Evolutionary conservation across 305 asterid species (phyloP), one percentile per base, ranked within the genome.

Genomic region (Plantago coronopus): DNA sequence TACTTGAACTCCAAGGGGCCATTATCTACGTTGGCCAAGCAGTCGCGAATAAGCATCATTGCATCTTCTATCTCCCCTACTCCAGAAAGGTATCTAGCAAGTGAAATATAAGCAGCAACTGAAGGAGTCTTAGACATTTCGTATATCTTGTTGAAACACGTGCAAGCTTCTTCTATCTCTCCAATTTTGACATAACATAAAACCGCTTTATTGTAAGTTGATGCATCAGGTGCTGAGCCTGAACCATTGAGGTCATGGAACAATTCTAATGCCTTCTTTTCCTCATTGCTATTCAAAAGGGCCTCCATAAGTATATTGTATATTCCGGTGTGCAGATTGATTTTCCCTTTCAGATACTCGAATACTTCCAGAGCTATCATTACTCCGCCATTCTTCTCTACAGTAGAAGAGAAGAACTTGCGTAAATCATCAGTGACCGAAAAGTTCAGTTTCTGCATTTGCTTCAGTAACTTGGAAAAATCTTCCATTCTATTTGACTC

Each of bases 1-100:
- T 84, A 86, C 78, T 88, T 91, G 63, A 91, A 91, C 68, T 84
- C 91, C 70, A 71, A 59, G 5, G 98, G 98, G 40, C 95, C 95
- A 69, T 74, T 70, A 0, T 69, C 54, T 58, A 84, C 88, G 44
- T 74, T 69, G 44, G 81, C 84, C 69, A 91, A 78, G 63, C 98
- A 91, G 64, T 91, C 95, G 23, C 86, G 90, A 54, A 91, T 69
- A 38, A 91, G 81, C 78, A 78, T 59, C 85, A 88, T 75, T 14
- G 93, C 95, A 42, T 89, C 84, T 69, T 91, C 91, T 44, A 88
- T 67, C 78, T 88, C 94, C 66, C 91, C 95, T 16, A 61, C 57
- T 63, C 31, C 68, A 34, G 83, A 88, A 59, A 88, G 88, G 61
- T 83, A 87, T 57, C 75, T 67, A 58, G 62, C 96, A 17, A 91